Conservation (phyloP, 495 filamentous ascomycete genomes). For the Podospora comata region DNA sequence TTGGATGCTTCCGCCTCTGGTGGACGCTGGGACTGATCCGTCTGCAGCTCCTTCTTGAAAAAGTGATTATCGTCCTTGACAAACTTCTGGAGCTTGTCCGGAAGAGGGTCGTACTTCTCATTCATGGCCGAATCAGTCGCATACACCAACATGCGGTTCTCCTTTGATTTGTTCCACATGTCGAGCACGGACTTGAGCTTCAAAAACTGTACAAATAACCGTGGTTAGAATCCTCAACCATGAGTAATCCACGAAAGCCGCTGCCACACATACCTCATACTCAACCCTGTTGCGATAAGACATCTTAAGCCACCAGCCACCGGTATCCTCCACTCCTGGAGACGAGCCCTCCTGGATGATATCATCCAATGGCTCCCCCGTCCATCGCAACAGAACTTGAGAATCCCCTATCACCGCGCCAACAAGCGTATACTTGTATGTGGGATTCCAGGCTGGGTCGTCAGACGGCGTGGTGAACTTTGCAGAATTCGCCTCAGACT, state of each 20-base stretch:
- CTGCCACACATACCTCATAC: constrained; percentile 1
- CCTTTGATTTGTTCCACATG: constrained; percentile 33
- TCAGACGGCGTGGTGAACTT: background rate
- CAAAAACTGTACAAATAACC: constrained; percentile 8
- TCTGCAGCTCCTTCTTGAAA: constrained; percentile 41
- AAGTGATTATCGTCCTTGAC: constrained; percentile 43
- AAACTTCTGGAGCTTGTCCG: constrained; percentile 42
- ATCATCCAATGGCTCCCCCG: constrained; percentile 22
- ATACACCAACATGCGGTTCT: constrained; percentile 41
- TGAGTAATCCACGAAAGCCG: background rate
- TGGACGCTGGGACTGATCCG: constrained; percentile 14
- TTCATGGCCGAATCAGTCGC: constrained; percentile 42
- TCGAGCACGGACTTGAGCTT: constrained; percentile 32
- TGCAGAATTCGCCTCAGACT: background rate
- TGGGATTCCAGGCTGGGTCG: constrained; percentile 39
- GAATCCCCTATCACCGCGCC: constrained; percentile 39
- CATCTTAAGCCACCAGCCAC: background rate
- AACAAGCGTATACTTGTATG: constrained; percentile 38
- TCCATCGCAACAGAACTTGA: constrained; percentile 36
- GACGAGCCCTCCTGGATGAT: background rate
- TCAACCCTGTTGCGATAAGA: background rate
- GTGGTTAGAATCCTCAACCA: constrained; percentile 31
- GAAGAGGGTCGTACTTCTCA: constrained; percentile 32
- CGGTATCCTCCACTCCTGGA: constrained; percentile 12
- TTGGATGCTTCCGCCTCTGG: constrained; percentile 3